Conservation (phyloP, 2,329 filamentous ascomycete genomes). For the Neoarthrinium moseri region DNA sequence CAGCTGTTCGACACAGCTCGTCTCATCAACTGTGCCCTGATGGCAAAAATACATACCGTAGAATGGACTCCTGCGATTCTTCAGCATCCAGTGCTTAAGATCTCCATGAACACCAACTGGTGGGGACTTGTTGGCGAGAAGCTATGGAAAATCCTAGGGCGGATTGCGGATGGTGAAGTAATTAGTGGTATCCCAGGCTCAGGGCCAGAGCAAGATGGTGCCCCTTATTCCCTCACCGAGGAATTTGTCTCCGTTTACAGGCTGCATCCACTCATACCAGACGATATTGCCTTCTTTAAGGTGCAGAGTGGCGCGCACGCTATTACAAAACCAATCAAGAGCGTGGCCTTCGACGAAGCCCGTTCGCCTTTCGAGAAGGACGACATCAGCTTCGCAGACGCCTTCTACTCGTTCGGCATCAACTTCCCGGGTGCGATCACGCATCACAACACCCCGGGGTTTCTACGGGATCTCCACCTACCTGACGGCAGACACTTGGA, state of each 20-base stretch:
- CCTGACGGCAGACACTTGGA: constrained; percentile 40
- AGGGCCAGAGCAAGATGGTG: constrained; percentile 31
- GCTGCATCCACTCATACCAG: constrained; percentile 36
- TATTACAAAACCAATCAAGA: constrained; percentile 25
- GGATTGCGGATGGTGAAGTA: constrained; percentile 37
- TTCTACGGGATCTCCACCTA: constrained; percentile 37
- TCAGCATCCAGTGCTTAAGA: constrained; percentile 38
- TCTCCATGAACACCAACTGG: constrained; percentile 45
- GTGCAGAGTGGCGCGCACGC: constrained; percentile 19
- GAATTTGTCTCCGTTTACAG: constrained; percentile 44
- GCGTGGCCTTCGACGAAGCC: constrained; percentile 32
- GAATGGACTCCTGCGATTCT: constrained; percentile 49
- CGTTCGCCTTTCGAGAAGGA: constrained; percentile 27
- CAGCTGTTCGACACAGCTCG: constrained; percentile 43
- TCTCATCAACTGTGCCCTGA: constrained; percentile 42
- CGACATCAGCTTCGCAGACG: constrained; percentile 30
- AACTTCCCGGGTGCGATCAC: constrained; percentile 46
- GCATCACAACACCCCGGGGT: constrained; percentile 33
- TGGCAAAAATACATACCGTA: constrained; percentile 49
- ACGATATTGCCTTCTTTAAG: constrained; percentile 25
- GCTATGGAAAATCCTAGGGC: constrained; percentile 37
- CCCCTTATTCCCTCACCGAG: constrained; percentile 40
- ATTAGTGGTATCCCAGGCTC: constrained; percentile 27
- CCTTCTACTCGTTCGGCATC: constrained; percentile 45
- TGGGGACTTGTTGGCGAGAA: constrained; percentile 41